Percentiles rank a stretch among this genome's conserved stretches.
These are phyloP conservation scores for Colletotrichum zoysiae DNA, from an alignment of 2,329 filamentous ascomycete species.

Conservation along the genomic window DNA sequence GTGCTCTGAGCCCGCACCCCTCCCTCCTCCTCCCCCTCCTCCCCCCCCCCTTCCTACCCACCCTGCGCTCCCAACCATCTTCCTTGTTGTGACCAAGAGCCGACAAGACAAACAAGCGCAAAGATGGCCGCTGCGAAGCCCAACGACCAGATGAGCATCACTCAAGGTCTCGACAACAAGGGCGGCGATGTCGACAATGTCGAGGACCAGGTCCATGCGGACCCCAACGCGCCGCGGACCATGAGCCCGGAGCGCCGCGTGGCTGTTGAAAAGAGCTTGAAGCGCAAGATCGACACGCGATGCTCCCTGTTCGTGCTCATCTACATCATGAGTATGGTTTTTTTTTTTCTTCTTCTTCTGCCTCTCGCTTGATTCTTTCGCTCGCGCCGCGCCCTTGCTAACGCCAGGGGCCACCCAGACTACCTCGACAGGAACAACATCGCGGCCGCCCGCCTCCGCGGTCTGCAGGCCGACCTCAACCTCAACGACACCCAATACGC, in stretches of 20 bases:
- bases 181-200: constrained; percentile 26
- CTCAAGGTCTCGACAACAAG: constrained; percentile 20
- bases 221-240: constrained; percentile 30
- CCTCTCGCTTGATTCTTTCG: not conserved
- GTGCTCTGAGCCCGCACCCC: constrained; percentile 6
- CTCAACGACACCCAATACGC: constrained; percentile 71
- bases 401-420: constrained; percentile 69
- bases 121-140: constrained; percentile 35
- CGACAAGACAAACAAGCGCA: constrained; percentile 18
- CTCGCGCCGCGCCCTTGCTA: constrained; percentile 48
- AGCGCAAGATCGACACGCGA: constrained; percentile 78
- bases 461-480: constrained; percentile 71
- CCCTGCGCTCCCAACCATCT: not conserved
- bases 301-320: constrained; percentile 79
- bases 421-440: constrained; percentile 79
- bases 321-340: constrained; percentile 71
- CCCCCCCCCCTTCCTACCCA: not conserved
- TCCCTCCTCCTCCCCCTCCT: no score
- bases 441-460: constrained; percentile 73
- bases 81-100: constrained; percentile 23
- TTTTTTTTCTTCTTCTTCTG: not conserved
- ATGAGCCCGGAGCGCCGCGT: constrained; percentile 62
- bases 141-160: constrained; percentile 30
- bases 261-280: constrained; percentile 72
- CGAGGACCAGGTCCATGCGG: constrained; percentile 19